Evolutionary conservation across 169 alveolate genomes (phyloP).

Genomic region (Babesia gibsoni): DNA sequence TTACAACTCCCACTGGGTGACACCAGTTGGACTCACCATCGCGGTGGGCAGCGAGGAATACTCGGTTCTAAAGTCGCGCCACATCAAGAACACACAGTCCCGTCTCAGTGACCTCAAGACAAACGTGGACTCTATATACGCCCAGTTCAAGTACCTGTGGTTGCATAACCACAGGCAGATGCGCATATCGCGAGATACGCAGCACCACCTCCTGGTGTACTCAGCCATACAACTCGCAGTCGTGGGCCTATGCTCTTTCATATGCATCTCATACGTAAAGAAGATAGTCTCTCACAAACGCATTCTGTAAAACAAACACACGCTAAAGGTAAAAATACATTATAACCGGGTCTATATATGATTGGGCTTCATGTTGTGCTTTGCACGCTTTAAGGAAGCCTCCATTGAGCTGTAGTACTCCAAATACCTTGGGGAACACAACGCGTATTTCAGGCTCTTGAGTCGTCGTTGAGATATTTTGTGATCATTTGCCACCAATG

Average conservation of each 20-base stretch:
- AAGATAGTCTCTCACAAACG: conserved; percentile 60
- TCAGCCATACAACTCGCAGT: conserved; percentile 47
- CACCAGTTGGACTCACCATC: conserved; percentile 50
- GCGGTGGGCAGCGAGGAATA: conserved; percentile 65
- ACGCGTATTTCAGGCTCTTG: conserved; percentile 31
- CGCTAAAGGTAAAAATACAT: not conserved
- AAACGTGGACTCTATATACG: conserved; percentile 56
- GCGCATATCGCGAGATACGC: conserved; percentile 54
- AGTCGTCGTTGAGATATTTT: conserved; percentile 33
- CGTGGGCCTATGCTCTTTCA: conserved; percentile 48
- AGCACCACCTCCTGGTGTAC: conserved; percentile 47
- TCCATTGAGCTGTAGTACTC: conserved; percentile 42
- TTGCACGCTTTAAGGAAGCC: not conserved
- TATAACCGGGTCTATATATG: conserved; percentile 8
- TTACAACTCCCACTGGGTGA: conserved; percentile 60
- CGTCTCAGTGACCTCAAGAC: conserved; percentile 39
- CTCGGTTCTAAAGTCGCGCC: conserved; percentile 55
- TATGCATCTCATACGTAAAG: conserved; percentile 57
- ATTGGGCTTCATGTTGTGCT: not conserved
- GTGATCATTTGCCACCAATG: conserved; percentile 19
- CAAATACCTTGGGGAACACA: conserved; percentile 34
- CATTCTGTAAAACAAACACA: conserved; percentile 14
- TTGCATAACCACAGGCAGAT: conserved; percentile 59
- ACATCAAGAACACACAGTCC: conserved; percentile 43
- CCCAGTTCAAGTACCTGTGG: conserved; percentile 65